These are phyloP conservation scores for Quercus lobata DNA, from an alignment of 331 rosid species.

Conservation along the genomic window DNA sequence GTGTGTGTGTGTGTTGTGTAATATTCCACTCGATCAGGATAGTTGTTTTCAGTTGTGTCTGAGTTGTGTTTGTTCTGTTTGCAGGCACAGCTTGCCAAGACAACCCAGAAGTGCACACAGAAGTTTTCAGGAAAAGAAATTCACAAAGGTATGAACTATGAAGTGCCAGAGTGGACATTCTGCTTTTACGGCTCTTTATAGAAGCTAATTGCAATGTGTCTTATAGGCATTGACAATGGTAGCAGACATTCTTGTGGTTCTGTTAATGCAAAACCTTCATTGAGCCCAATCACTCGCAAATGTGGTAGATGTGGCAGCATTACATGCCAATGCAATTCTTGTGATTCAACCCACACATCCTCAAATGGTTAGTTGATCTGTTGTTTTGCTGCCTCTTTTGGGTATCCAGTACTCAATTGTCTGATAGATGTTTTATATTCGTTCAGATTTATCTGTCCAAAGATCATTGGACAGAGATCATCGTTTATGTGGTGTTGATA, in stretches of 20 bases:
- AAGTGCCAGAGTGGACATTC: no score
- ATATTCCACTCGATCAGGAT: not conserved
- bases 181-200: no score
- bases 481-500: constrained; percentile 11
- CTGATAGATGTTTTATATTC: constrained; percentile 8
- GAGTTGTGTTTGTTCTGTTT: constrained; percentile 24
- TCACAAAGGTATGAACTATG: constrained; percentile 40
- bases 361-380: constrained; percentile 40
- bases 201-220: no score
- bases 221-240: constrained; percentile 15
- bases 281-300: constrained; percentile 13
- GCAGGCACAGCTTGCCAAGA: constrained; percentile 42
- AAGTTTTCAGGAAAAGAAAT: constrained; percentile 38
- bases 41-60: not conserved
- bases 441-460: constrained; percentile 47
- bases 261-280: constrained; percentile 26
- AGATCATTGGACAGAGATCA: constrained; percentile 36
- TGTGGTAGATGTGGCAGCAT: constrained; percentile 31
- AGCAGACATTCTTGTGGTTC: constrained; percentile 30
- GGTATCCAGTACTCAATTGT: not conserved
- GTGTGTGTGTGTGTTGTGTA: not conserved
- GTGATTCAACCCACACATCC: constrained; percentile 27
- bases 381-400: constrained; percentile 14
- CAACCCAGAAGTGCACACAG: constrained; percentile 23
- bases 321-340: constrained; percentile 35